Percentiles rank a stretch among this genome's conserved stretches.
Evolutionary conservation across 192 early-diverging fungal species (phyloP).

Genomic region (Piromyces sp.): DNA sequence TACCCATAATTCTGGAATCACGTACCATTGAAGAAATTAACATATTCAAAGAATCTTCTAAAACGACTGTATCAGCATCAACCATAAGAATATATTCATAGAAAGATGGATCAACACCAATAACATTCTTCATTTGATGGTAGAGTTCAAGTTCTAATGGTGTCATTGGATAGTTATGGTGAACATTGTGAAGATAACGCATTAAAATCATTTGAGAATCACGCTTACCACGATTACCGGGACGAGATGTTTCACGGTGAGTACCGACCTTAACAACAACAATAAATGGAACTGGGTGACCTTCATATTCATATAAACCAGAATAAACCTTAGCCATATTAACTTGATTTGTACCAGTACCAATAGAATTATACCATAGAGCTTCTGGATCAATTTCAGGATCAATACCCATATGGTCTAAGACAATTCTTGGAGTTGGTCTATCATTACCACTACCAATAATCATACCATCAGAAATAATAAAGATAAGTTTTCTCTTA

Average conservation of each 20-base stretch:
- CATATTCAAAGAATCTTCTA: constrained; percentile 74
- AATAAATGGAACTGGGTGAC: constrained; percentile 82
- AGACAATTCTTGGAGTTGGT: constrained; percentile 87
- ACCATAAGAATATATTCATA: constrained; percentile 98
- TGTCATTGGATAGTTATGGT: constrained; percentile 82
- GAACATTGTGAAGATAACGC: constrained; percentile 92
- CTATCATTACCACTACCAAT: constrained; percentile 90
- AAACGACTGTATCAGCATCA: constrained; percentile 89
- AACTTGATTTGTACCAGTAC: constrained; percentile 78
- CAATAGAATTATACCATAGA: constrained; percentile 70
- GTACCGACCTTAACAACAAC: constrained; percentile 88
- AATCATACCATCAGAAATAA: constrained; percentile 94
- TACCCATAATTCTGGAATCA: constrained; percentile 79
- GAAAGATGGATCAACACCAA: constrained; percentile 86
- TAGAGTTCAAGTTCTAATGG: constrained; percentile 93
- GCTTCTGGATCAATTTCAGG: constrained; percentile 58
- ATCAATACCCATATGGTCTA: constrained; percentile 88
- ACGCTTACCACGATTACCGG: constrained; percentile 95
- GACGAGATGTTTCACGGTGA: constrained; percentile 59
- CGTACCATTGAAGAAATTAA: constrained; percentile 80
- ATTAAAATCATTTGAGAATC: constrained; percentile 97
- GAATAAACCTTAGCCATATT: constrained; percentile 97
- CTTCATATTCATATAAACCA: constrained; percentile 82
- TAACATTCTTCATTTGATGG: constrained; percentile 97
- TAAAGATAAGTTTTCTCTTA: constrained; percentile 90